Evolutionary conservation across 2,329 filamentous ascomycete species (phyloP).

Genomic region (Xylogone sp.): DNA sequence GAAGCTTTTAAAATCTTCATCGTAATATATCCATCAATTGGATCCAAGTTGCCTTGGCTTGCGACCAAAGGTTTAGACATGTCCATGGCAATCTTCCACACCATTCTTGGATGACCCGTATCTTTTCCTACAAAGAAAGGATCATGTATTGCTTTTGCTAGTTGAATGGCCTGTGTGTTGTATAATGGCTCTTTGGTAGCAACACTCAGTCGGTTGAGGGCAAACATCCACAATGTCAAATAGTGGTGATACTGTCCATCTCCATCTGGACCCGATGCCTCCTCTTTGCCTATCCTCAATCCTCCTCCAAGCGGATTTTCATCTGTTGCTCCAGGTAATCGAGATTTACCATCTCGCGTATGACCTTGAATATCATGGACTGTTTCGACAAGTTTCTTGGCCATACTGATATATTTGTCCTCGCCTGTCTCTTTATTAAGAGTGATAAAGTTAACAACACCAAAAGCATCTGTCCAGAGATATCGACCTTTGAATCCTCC

Average conservation of each 20-base stretch:
- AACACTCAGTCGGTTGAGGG: slow-evolving; percentile 48
- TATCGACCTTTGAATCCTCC: slow-evolving; percentile 55
- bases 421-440: slow-evolving; percentile 38
- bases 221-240: slow-evolving; percentile 60
- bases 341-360: slow-evolving; percentile 42
- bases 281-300: slow-evolving; percentile 52
- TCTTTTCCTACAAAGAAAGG: slow-evolving; percentile 37
- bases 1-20: slow-evolving; percentile 44
- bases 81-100: slow-evolving; percentile 54
- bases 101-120: slow-evolving; percentile 32
- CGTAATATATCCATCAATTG: slow-evolving; percentile 49
- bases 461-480: slow-evolving; percentile 59
- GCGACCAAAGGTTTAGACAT: slow-evolving; percentile 42
- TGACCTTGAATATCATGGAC: slow-evolving; percentile 51
- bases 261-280: slow-evolving; percentile 43
- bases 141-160: slow-evolving; percentile 50
- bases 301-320: slow-evolving; percentile 49
- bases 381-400: slow-evolving; percentile 41
- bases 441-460: slow-evolving; percentile 55
- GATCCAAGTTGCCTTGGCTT: slow-evolving; percentile 52
- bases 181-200: slow-evolving; percentile 42
- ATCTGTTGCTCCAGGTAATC: slow-evolving; percentile 49
- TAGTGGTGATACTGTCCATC: slow-evolving; percentile 63
- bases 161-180: slow-evolving; percentile 46
- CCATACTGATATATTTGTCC: slow-evolving; percentile 43